Conservation (phyloP, 805 yeast species). For the Danielozyma ontarioensis region DNA sequence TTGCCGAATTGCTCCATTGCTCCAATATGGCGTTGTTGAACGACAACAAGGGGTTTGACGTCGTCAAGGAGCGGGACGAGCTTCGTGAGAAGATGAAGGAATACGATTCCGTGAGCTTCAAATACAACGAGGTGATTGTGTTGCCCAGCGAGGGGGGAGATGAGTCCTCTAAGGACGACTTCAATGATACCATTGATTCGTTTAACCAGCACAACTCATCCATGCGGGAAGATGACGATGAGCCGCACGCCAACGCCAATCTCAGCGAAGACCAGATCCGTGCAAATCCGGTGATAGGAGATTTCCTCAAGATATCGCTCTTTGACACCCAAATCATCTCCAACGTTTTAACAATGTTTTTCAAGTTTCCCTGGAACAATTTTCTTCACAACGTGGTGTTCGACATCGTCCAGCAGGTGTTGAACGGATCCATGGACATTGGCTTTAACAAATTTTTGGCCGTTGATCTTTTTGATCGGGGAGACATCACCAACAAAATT, state of each 20-base stretch:
- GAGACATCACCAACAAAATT: conserved; percentile 37
- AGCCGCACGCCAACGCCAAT: conserved; percentile 40
- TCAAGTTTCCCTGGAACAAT: conserved; percentile 44
- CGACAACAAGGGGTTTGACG: conserved; percentile 39
- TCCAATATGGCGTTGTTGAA: conserved; percentile 43
- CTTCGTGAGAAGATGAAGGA: conserved; percentile 36
- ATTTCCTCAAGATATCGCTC: conserved; percentile 35
- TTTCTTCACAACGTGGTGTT: conserved; percentile 44
- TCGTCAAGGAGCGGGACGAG: conserved; percentile 34
- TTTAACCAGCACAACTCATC: conserved; percentile 19
- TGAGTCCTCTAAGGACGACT: conserved; percentile 8
- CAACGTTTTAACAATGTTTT: conserved; percentile 39
- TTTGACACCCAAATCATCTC: conserved; percentile 40
- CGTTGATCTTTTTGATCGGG: conserved; percentile 54
- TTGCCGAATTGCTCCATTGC: conserved; percentile 43
- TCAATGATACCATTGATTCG: conserved; percentile 33
- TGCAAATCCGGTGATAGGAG: conserved; percentile 40
- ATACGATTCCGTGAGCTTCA: conserved; percentile 40
- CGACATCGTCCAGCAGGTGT: conserved; percentile 43
- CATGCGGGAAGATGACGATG: conserved; percentile 32
- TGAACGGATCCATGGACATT: conserved; percentile 45
- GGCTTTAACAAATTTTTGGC: conserved; percentile 44
- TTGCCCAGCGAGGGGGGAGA: conserved; percentile 21
- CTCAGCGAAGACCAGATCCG: conserved; percentile 39
- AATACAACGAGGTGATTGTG: conserved; percentile 39